A percentile compares a stretch with the other conserved stretches of the same genome.
Evolutionary conservation across 1,284 basidiomycete genomes (phyloP).

Genomic region (Melanopsichium pennsylvanicum): DNA sequence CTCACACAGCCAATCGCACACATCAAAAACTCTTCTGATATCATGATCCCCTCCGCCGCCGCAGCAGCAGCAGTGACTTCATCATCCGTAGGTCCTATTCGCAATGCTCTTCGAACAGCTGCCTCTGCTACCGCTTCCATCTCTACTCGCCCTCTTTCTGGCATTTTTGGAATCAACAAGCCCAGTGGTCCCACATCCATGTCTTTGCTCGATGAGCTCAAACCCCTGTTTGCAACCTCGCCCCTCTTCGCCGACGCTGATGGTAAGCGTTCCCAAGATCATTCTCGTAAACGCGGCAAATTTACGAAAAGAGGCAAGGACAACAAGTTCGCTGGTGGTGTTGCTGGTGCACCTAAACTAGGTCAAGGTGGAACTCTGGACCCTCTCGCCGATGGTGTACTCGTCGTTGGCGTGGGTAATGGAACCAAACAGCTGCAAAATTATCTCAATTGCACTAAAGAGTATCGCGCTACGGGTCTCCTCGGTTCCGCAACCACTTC

Average conservation of each 20-base stretch:
- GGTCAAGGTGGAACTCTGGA: slow-evolving; percentile 95
- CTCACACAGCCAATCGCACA: no score
- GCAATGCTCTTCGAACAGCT: slow-evolving; percentile 14
- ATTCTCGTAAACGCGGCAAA: slow-evolving; percentile 34
- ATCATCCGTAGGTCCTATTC: slow-evolving; percentile 26
- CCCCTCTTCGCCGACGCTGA: slow-evolving; percentile 72
- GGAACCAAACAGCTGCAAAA: slow-evolving; percentile 87
- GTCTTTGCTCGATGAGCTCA: slow-evolving; percentile 85
- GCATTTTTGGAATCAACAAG: slow-evolving; percentile 82
- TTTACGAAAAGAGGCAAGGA: slow-evolving; percentile 43
- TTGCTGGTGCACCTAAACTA: slow-evolving; percentile 71
- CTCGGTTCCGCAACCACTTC: slow-evolving; percentile 93
- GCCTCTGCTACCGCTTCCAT: slow-evolving; percentile 26
- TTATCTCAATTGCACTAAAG: slow-evolving; percentile 89
- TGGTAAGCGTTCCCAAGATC: slow-evolving; percentile 69
- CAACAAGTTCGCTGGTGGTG: slow-evolving; percentile 45
- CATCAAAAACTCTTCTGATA: no score
- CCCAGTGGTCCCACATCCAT: slow-evolving; percentile 90
- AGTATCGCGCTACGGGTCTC: slow-evolving; percentile 85
- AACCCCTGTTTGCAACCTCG: slow-evolving; percentile 80
- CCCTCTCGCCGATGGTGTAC: slow-evolving; percentile 91
- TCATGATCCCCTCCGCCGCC: slow-evolving; percentile 9
- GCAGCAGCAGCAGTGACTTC: slow-evolving; percentile 5
- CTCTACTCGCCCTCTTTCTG: slow-evolving; percentile 73
- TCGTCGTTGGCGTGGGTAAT: slow-evolving; percentile 85